Base-by-base conservation (phyloP, 345 rosid genomes). In the Angophora floribunda region DNA sequence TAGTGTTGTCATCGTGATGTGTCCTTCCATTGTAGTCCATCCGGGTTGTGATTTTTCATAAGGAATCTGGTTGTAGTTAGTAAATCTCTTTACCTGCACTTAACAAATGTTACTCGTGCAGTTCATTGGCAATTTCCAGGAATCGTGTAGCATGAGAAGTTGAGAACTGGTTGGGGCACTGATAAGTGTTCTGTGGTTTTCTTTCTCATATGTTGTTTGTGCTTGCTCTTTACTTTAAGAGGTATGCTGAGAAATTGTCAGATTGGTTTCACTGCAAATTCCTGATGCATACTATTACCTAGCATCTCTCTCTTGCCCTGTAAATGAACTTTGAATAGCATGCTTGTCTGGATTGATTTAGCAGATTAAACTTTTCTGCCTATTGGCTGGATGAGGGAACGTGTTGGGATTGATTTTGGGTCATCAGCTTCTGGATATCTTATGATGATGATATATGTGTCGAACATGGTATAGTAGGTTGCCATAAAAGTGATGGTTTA, bases 61-160 rank as follows among this genome's bases (percentile, higher is more conserved):
- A 85, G 44, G 24, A 85, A 85, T 67, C 44, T 67, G 79, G 0
- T 32, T 17, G 61, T 30, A 22, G n/a, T 49, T 13, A 51, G 36
- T 85, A 28, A 19, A 85, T 85, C 55, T 32, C 59, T 85, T 5
- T 2, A 17, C 32, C 86, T 85, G 86, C 24, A 51, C n/a, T 85
- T 47, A 85, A 52, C 44, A 30, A 16, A 86, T 87, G 16, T 45
- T 90, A 17, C 90, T 88, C 26, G 87, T 94, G 93, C 94, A 98
- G 99, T 96, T 97, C 92, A 93, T 97, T 87, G 97, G 98, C 47
- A 97, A 95, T 92, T 95, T 94, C 90, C 98, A n/a, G n/a, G n/a
- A n/a, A n/a, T n/a, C n/a, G n/a, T n/a, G n/a, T n/a, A n/a, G n/a
- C n/a, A n/a, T n/a, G n/a, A n/a, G n/a, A n/a, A n/a, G n/a, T n/a